These are phyloP conservation scores for Cercospora brassicicola DNA, from an alignment of 2,329 filamentous ascomycete genomes.

Conservation along the genomic window DNA sequence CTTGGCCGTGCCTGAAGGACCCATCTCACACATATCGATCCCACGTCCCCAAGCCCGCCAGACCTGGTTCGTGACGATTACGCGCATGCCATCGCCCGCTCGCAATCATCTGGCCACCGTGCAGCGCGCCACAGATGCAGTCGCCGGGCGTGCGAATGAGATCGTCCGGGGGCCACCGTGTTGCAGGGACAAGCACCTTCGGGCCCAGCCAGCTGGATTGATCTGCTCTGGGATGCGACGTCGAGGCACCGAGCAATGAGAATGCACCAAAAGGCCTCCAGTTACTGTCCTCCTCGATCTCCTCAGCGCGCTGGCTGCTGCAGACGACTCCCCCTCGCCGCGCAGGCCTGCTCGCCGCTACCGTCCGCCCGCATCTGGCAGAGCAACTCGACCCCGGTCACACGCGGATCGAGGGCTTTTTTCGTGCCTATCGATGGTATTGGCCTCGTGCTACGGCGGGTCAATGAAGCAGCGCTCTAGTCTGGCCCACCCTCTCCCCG, in stretches of 20 bases:
- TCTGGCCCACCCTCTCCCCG: conserved; percentile 14
- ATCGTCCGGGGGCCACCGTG: conserved; percentile 18
- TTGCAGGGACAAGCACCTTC: conserved; percentile 22
- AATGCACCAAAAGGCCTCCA: conserved; percentile 4
- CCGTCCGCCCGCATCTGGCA: conserved; percentile 11
- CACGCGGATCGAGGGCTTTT: conserved; percentile 17
- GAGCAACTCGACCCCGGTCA: conserved; percentile 15
- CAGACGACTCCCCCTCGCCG: conserved; percentile 6
- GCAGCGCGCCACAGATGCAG: conserved; percentile 18
- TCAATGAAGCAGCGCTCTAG: conserved; percentile 6
- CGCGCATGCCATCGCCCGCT: conserved; percentile 1
- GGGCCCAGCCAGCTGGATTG: conserved; percentile 22
- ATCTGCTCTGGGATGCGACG: conserved; percentile 20
- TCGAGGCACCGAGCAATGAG: conserved; percentile 13
- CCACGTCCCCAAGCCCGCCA: background rate
- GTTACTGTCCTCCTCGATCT: background rate
- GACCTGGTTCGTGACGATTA: conserved; percentile 14
- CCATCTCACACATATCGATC: background rate
- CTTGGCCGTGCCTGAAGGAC: conserved; percentile 2
- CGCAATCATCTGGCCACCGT: conserved; percentile 3
- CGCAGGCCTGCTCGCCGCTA: conserved; percentile 3
- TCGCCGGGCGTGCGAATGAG: conserved; percentile 22
- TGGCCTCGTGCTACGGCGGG: conserved; percentile 15
- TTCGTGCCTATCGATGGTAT: conserved; percentile 17
- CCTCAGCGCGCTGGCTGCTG: background rate